phyloP scores from a whole-genome alignment of 306 rosid species.

The Bauhinia variegata region DNA sequence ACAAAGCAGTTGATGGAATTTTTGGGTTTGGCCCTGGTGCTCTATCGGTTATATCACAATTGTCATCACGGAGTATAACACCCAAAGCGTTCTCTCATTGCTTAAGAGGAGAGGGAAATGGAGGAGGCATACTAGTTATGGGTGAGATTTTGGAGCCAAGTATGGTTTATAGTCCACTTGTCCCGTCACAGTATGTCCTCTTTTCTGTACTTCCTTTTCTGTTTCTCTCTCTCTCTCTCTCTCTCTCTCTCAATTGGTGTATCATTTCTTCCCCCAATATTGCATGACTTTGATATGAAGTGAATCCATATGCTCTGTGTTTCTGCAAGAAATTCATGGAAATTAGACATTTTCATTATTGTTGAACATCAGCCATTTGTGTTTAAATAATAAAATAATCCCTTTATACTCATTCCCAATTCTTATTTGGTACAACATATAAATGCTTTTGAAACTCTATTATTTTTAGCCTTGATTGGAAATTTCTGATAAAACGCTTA shows the following conservation, averaged over 20 bases:
- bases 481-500: conserved; percentile 5
- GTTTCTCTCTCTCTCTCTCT: too few relatives aligned
- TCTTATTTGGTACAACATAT: neutral
- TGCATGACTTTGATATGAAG: conserved; percentile 8
- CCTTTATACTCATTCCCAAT: neutral
- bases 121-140: conserved; percentile 96
- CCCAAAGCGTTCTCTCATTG: conserved; percentile 95
- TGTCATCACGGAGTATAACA: conserved; percentile 78
- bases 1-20: conserved; percentile 90
- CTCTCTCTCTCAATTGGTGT: neutral
- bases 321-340: conserved; percentile 9
- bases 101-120: conserved; percentile 83
- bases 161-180: conserved; percentile 92
- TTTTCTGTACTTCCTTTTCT: conserved; percentile 39
- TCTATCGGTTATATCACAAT: conserved; percentile 82
- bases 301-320: neutral
- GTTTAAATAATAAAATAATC: conserved; percentile 9
- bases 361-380: conserved; percentile 2
- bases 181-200: conserved; percentile 89
- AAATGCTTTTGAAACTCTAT: conserved; percentile 10
- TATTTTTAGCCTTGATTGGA: conserved; percentile 8
- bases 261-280: neutral
- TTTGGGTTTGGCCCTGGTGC: conserved; percentile 93
- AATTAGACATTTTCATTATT: neutral
- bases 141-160: conserved; percentile 95